Conservation (phyloP, 2,329 filamentous ascomycete genomes). For the Verticillium nonalfalfae region DNA sequence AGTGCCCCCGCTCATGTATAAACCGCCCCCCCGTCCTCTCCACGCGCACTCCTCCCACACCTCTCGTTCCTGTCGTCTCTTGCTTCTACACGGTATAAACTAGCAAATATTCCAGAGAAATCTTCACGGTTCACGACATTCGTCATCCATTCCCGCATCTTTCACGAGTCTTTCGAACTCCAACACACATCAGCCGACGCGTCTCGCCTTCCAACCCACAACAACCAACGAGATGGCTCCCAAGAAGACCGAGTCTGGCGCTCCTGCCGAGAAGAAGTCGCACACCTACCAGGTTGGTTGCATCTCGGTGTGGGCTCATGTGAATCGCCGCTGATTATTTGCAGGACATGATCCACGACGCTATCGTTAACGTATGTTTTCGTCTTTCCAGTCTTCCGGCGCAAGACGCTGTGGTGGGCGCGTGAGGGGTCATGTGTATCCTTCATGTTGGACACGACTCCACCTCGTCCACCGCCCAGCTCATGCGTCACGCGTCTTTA, state of each 20-base stretch:
- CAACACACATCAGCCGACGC: constrained; percentile 12
- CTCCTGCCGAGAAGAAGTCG: constrained; percentile 30
- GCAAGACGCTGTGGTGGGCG: constrained; percentile 21
- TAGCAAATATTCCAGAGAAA: constrained; percentile 13
- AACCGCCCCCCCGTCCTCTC: constrained; percentile 44
- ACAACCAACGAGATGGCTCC: constrained; percentile 45
- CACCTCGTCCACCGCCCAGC: constrained; percentile 4
- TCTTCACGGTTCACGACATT: constrained; percentile 18
- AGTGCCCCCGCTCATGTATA: constrained; percentile 50
- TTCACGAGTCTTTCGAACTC: constrained; percentile 10
- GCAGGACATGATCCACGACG: constrained; percentile 59
- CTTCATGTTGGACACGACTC: neutral
- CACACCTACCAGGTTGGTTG: constrained; percentile 54
- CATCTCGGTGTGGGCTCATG: constrained; percentile 9
- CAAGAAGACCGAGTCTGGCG: constrained; percentile 45
- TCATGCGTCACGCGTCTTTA: constrained; percentile 31
- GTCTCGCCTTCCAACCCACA: constrained; percentile 16
- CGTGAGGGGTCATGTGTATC: constrained; percentile 5
- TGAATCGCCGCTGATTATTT: constrained; percentile 24
- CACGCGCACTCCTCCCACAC: constrained; percentile 39
- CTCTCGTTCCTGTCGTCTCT: constrained; percentile 21
- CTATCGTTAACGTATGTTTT: constrained; percentile 52
- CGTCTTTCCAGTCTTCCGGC: constrained; percentile 24
- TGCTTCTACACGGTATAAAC: constrained; percentile 16
- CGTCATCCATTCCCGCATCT: constrained; percentile 7